Evolutionary conservation across 2,329 filamentous ascomycete species (phyloP), one percentile per base, ranked within the genome.

Genomic region (Fusarium oxysporum): DNA sequence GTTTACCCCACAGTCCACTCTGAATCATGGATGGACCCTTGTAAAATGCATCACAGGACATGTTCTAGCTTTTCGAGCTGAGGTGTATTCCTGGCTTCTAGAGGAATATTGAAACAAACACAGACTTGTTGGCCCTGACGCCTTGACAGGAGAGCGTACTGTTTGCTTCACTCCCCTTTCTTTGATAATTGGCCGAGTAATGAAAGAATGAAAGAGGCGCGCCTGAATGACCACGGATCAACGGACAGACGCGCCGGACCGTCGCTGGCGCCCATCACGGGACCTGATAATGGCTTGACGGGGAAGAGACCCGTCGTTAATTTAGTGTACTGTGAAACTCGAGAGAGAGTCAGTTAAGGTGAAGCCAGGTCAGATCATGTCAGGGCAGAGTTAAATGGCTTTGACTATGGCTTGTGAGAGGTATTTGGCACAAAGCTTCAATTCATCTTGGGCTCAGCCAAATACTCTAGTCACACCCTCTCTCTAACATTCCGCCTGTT

Each of bases 191-290:
- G 32, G 32, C 13, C 44, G 47, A 65, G 38, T 41, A 65, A 56
- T 56, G 37, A 62, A 44, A 53, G 48, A 48, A 35, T 25, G 35
- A 30, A 33, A 63, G 62, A 70, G 60, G 65, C 68, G 65, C 68
- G 44, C 43, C 51, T 73, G 43, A 58, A 43, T 68, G 57, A 48
- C 33, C 45, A 37, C 55, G 41, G 58, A 64, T 45, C 40, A 48
- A 64, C 74, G 73, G 69, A 65, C 62, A 64, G 72, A 70, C 55
- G 70, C 72, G 75, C 75, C 68, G 75, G 75, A 73, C 71, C 75
- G 73, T 64, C 62, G 57, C 53, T 71, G 23, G 35, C 68, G 68
- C 61, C 45, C 43, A 76, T 72, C 72, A 75, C 70, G 53, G 65
- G 68, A 71, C 66, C 58, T 65, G 45, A 54, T 45, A 54, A 51